Evolutionary conservation across 2,329 filamentous ascomycete genomes (phyloP).

Genomic region (Aspergillus sp.): DNA sequence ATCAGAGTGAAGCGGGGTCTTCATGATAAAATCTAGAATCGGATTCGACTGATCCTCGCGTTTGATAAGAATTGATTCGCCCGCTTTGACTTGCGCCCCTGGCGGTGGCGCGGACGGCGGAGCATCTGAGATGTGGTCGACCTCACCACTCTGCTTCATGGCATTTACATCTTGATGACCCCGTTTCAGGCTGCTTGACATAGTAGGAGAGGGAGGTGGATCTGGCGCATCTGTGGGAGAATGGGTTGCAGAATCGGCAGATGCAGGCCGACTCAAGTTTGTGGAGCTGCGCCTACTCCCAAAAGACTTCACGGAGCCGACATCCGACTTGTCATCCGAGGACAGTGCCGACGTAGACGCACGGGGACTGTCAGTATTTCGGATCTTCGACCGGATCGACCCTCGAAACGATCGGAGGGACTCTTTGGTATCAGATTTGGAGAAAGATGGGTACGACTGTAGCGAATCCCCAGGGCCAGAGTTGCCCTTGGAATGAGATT

Average conservation of each 20-base stretch:
- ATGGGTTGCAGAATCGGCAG: constrained; percentile 44
- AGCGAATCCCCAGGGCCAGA: constrained; percentile 63
- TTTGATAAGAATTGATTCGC: constrained; percentile 86
- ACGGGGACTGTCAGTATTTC: constrained; percentile 72
- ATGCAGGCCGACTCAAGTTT: constrained; percentile 33
- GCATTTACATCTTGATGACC: constrained; percentile 76
- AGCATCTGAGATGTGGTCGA: constrained; percentile 90
- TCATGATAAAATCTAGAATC: constrained; percentile 54
- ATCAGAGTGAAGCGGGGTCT: constrained; percentile 34
- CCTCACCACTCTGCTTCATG: constrained; percentile 83
- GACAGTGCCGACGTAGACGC: constrained; percentile 66
- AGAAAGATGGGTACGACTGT: constrained; percentile 87
- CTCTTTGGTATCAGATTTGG: constrained; percentile 88
- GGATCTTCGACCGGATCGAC: constrained; percentile 80
- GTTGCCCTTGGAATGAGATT: constrained; percentile 54
- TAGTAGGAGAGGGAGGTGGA: constrained; percentile 82
- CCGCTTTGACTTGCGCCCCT: constrained; percentile 63
- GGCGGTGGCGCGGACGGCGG: constrained; percentile 64
- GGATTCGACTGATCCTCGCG: constrained; percentile 71
- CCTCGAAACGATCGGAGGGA: constrained; percentile 83
- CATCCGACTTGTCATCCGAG: constrained; percentile 71
- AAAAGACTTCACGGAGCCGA: constrained; percentile 70
- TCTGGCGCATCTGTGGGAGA: constrained; percentile 51
- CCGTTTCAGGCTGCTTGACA: constrained; percentile 69
- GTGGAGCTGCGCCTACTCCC: constrained; percentile 50